Base-by-base conservation (phyloP, 2,329 filamentous ascomycete genomes). In the Neonectria hederae region DNA sequence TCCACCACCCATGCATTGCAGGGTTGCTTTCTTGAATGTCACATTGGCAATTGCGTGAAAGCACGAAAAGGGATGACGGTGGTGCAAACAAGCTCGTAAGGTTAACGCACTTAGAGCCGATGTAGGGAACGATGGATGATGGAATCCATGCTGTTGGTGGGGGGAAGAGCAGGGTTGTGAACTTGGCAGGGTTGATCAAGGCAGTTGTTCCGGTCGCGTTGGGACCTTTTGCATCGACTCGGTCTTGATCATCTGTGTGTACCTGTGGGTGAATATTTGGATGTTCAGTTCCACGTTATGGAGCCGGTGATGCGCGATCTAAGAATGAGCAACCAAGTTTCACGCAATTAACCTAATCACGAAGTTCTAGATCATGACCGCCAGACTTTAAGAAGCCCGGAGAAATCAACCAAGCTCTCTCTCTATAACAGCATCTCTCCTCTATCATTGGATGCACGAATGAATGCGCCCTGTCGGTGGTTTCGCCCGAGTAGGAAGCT, bases 11-110 rank as follows among this genome's bases (percentile, higher is more conserved):
- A 49, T n/a, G 24, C 17, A 30, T 30, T n/a, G 24, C 45, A 48
- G 45, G 45, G 45, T 48, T 26, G 45, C 14, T 49, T n/a, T 17
- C 14, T 28, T 49, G 24, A 24, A 11, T n/a, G 7, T 10, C 14
- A 24, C 45, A 17, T 11, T 8, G 45, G 13, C 45, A 28, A 28
- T 49, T 19, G 45, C 24, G 14, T 30, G 24, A 17, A 49, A 49
- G 17, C 17, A 24, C 5, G 45, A 14, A 24, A 17, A 49, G 26
- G 17, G 17, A 17, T 13, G 45, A 24, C 24, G 24, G 45, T 11
- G 24, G 45, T 49, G 9, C 45, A 49, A 49, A 49, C 45, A 49
- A 49, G 45, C 45, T 49, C 45, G 45, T 49, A 49, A 49, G 45
- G 22, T 48, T 48, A 21, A 26, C 43, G 38, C 38, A 21, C n/a